phyloP scores from a whole-genome alignment of 2,329 filamentous ascomycete genomes.

The Fusarium albosuccineum region DNA sequence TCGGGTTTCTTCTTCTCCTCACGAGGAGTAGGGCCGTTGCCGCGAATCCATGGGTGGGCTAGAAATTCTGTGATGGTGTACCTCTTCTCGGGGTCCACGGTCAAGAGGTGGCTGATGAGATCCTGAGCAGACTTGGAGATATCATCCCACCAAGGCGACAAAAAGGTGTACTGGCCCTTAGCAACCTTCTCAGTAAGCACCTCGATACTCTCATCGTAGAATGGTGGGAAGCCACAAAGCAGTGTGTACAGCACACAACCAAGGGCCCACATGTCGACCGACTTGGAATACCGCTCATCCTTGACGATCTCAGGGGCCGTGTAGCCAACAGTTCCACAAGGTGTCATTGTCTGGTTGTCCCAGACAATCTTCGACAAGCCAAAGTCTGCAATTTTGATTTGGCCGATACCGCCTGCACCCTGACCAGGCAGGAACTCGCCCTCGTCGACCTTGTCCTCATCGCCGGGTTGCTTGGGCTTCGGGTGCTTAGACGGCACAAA shows the following conservation, averaged over 20 bases:
- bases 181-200: slow-evolving; percentile 98
- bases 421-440: slow-evolving; percentile 88
- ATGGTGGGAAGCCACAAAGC: slow-evolving; percentile 96
- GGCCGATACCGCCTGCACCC: slow-evolving; percentile 90
- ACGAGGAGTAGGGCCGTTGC: slow-evolving; percentile 68
- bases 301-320: slow-evolving; percentile 99
- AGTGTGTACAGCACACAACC: slow-evolving; percentile 97
- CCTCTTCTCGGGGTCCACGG: slow-evolving; percentile 93
- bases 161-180: slow-evolving; percentile 94
- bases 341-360: slow-evolving; percentile 98
- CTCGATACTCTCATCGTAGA: slow-evolving; percentile 98
- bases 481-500: slow-evolving; percentile 84
- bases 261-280: slow-evolving; percentile 99
- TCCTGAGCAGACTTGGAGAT: slow-evolving; percentile 97
- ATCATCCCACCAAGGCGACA: slow-evolving; percentile 99
- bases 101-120: slow-evolving; percentile 90
- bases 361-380: slow-evolving; percentile 98
- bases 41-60: slow-evolving; percentile 91
- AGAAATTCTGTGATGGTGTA: slow-evolving; percentile 95
- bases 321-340: slow-evolving; percentile 98
- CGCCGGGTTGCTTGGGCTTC: slow-evolving; percentile 85
- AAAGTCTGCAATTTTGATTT: slow-evolving; percentile 98
- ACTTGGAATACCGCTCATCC: slow-evolving; percentile 98
- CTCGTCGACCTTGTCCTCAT: slow-evolving; percentile 97
- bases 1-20: slow-evolving; percentile 70